A percentile compares a stretch with the other conserved stretches of the same genome.
Evolutionary conservation across 2,329 filamentous ascomycete species (phyloP).

Genomic region (Alternaria brassicae): DNA sequence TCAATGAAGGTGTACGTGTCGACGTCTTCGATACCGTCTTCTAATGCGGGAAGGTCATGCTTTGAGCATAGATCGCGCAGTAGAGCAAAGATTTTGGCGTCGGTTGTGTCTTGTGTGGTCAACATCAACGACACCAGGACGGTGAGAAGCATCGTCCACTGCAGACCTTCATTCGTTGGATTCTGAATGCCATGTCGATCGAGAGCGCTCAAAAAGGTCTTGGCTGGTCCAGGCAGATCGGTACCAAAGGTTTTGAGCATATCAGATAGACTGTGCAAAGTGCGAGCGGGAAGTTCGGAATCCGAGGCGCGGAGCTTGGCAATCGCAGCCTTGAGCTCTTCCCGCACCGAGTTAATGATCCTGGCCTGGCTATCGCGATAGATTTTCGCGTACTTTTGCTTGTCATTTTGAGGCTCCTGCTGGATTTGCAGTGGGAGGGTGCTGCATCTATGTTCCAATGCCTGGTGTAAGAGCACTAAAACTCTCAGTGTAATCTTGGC

Average conservation of each 20-base stretch:
- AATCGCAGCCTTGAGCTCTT: constrained; percentile 30
- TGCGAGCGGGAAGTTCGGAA: constrained; percentile 3
- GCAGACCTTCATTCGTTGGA: constrained; percentile 16
- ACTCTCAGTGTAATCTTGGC: constrained; percentile 33
- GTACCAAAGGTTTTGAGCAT: constrained; percentile 17
- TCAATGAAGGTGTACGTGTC: constrained; percentile 34
- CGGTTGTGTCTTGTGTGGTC: constrained; percentile 10
- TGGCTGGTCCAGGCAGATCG: constrained; percentile 16
- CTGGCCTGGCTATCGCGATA: constrained; percentile 53
- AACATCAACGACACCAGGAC: constrained; percentile 24
- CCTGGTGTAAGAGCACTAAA: constrained; percentile 31
- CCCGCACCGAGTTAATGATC: constrained; percentile 34
- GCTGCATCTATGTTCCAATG: constrained; percentile 30
- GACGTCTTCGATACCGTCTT: constrained; percentile 35
- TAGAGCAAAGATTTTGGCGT: constrained; percentile 3
- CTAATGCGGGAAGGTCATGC: constrained; percentile 27
- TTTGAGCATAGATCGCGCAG: constrained; percentile 16
- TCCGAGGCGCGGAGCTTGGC: constrained; percentile 8
- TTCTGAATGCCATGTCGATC: constrained; percentile 14
- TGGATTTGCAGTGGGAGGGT: constrained; percentile 23
- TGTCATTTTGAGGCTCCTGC: constrained; percentile 37
- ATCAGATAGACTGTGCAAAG: constrained; percentile 25
- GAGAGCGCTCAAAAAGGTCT: constrained; percentile 21
- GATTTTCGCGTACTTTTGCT: constrained; percentile 52
- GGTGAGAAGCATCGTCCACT: constrained; percentile 37